phyloP scores from a whole-genome alignment of 192 early-diverging fungal genomes.

The Mortierella alpina region DNA sequence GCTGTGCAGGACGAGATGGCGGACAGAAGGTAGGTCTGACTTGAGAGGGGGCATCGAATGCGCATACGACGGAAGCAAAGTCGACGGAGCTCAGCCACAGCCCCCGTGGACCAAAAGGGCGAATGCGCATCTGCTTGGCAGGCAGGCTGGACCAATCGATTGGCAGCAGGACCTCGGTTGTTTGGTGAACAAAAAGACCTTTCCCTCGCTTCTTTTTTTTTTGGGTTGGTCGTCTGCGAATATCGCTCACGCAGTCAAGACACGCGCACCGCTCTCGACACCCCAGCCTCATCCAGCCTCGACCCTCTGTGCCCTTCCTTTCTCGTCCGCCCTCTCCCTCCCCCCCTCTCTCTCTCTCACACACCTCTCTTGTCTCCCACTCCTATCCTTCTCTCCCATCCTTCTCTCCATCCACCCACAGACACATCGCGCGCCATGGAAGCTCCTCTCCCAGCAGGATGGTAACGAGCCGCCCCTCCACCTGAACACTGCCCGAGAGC shows the following conservation, averaged over 20 bases:
- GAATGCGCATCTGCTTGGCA: no score
- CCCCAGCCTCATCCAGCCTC: background rate
- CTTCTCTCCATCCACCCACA: background rate
- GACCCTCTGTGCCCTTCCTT: background rate
- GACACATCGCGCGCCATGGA: conserved; percentile 20
- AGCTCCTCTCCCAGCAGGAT: conserved; percentile 43
- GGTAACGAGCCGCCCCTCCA: conserved; percentile 8
- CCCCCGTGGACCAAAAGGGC: no score
- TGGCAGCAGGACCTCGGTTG: no score
- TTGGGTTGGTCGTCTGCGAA: background rate
- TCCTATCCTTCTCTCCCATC: background rate
- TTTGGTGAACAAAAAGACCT: background rate
- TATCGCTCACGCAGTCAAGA: background rate
- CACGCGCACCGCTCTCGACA: no score
- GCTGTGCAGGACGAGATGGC: no score
- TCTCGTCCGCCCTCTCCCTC: background rate
- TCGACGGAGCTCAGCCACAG: no score
- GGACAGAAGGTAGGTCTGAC: no score
- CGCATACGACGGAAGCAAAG: no score
- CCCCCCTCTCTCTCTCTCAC: background rate
- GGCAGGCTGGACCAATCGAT: no score
- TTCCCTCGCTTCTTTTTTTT: conserved; percentile 4
- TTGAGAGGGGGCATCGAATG: no score
- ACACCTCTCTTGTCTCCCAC: background rate
- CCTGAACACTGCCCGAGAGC: no score